Base-by-base conservation (phyloP, 2,329 filamentous ascomycete species). In the Colletotrichum ledebouriae region DNA sequence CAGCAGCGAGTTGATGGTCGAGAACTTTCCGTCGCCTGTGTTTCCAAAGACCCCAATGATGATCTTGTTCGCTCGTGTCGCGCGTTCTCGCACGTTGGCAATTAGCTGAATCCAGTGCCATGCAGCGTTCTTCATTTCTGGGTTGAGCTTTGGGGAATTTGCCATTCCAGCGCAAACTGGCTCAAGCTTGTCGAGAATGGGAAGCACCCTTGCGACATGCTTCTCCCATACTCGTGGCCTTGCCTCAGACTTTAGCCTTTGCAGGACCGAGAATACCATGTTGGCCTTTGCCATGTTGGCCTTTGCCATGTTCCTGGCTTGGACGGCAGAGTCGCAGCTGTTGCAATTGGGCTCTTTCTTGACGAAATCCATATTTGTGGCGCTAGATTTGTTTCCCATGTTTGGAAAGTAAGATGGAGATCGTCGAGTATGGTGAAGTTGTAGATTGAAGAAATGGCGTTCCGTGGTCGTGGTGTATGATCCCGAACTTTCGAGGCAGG, bases 21-120 rank as follows among this genome's bases (percentile, higher is more conserved):
- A 64, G 25, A 29, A 49, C 15, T 68, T 68, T 0, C 65, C 65
- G 2, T 68, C 60, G 1, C 65, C 65, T 0, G 65, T 68, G 9
- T 64, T 68, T 3, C 65, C 65, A 11, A 68, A 37, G 0, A 64
- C 34, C 0, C 65, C 65, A 3, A 68, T 63, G 1, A 29, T 12
- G n/a, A 47, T 59, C 6, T 59, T 17, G 1, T 17, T 34, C 2
- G 17, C 15, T 4, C 22, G 60, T 6, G 6, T 39, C 0, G 47
- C 53, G 3, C n/a, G 41, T 6, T 20, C 20, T 1, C 60, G 65
- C 2, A 42, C 17, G 6, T 25, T 53, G 1, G 7, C 9, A 5
- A 64, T 59, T 3, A 15, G 47, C 3, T 41, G 6, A 6, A 29
- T 0, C 65, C 60, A 68, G 22, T 34, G 12, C 1, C n/a, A 1